These are phyloP conservation scores for Hemisphaericaspora lyxosophila DNA, from an alignment of 1,139 yeast genomes.

Conservation along the genomic window DNA sequence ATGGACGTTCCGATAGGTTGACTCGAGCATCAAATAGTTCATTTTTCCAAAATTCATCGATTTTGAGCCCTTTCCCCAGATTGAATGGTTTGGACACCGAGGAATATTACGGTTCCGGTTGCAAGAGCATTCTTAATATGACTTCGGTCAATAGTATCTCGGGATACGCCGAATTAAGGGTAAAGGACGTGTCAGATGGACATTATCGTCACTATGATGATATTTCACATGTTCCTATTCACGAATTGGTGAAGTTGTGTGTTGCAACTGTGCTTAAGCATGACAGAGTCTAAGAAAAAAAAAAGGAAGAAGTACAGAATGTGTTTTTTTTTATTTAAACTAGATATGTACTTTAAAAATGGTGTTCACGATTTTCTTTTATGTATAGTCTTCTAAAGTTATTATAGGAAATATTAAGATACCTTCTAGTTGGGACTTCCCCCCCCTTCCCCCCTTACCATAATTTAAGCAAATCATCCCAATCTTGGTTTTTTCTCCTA, in stretches of 20 bases:
- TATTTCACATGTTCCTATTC: constrained; percentile 12
- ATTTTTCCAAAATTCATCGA: constrained; percentile 7
- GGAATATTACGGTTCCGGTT: constrained; percentile 13
- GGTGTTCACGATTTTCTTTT: neutral
- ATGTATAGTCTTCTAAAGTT: neutral
- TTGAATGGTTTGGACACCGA: neutral
- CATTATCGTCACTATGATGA: constrained; percentile 11
- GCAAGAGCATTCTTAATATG: constrained; percentile 1
- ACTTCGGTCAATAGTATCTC: constrained; percentile 2
- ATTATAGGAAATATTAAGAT: neutral
- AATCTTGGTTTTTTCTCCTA: constrained; percentile 58
- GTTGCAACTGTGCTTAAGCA: constrained; percentile 15
- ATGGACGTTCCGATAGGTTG: constrained; percentile 12
- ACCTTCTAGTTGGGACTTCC: neutral
- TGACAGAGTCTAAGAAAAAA: constrained; percentile 2
- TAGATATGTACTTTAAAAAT: too few species aligned
- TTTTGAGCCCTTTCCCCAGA: constrained; percentile 6
- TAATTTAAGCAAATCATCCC: constrained; percentile 54
- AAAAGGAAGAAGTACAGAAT: too few species aligned
- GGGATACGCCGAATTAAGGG: constrained; percentile 13
- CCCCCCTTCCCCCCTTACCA: constrained; percentile 38
- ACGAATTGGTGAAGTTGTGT: constrained; percentile 16
- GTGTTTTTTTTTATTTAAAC: too few species aligned
- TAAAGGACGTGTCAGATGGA: constrained; percentile 8
- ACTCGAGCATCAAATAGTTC: constrained; percentile 8